Conservation (phyloP, 495 filamentous ascomycete genomes). For the Amniculicola lignicola region DNA sequence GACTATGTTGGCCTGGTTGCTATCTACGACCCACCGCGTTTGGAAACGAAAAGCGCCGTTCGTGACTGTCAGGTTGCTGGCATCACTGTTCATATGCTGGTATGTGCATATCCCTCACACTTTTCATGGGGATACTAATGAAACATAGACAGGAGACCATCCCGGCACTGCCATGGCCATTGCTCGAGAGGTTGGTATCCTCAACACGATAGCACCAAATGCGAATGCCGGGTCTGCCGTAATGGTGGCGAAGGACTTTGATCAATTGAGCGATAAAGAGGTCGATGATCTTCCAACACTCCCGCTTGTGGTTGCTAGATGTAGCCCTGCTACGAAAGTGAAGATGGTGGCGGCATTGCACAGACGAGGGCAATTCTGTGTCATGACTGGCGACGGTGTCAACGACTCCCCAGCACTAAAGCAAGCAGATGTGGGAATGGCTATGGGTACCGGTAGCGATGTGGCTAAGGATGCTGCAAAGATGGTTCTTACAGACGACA, state of each 20-base stretch:
- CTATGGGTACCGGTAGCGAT: constrained; percentile 73
- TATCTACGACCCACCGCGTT: constrained; percentile 68
- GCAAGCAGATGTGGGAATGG: constrained; percentile 74
- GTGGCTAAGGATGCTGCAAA: constrained; percentile 76
- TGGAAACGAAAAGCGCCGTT: constrained; percentile 58
- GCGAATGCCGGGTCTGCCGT: constrained; percentile 41
- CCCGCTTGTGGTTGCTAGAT: constrained; percentile 64
- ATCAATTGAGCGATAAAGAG: constrained; percentile 52
- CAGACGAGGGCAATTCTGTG: constrained; percentile 59
- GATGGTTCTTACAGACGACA: constrained; percentile 73
- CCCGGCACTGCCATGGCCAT: constrained; percentile 57
- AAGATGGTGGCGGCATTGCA: constrained; percentile 71
- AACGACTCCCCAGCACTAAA: constrained; percentile 78
- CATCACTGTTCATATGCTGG: constrained; percentile 58
- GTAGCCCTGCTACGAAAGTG: constrained; percentile 67
- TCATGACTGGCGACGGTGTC: constrained; percentile 79
- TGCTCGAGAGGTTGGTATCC: constrained; percentile 49
- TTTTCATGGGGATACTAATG: no score
- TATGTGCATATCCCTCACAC: no score
- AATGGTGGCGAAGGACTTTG: constrained; percentile 64
- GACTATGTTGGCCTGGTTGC: constrained; percentile 64
- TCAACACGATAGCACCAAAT: constrained; percentile 25
- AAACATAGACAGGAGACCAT: constrained; percentile 61
- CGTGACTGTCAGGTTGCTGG: constrained; percentile 53
- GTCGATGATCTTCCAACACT: constrained; percentile 61